Percentiles rank a stretch among this genome's conserved stretches.
Conservation (phyloP, 2,329 filamentous ascomycete genomes). For the Elsinoe arachidis region DNA sequence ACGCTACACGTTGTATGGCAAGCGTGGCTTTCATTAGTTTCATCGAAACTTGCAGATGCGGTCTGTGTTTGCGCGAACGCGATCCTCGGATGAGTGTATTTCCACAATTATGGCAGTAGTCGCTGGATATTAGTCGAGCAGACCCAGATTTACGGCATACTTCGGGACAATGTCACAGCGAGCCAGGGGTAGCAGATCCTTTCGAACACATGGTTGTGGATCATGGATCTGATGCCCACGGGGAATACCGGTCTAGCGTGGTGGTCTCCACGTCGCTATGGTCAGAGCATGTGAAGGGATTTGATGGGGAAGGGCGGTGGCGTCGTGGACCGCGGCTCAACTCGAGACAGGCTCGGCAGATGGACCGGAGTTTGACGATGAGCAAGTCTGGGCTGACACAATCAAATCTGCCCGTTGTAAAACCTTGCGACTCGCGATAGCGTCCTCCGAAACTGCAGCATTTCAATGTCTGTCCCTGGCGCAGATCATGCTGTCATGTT, state of each 20-base stretch:
- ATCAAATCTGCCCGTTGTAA: neutral
- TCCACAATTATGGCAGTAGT: neutral
- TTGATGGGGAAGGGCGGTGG: neutral
- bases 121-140: neutral
- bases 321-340: neutral
- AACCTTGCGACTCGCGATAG: neutral
- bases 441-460: neutral
- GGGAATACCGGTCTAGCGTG: neutral
- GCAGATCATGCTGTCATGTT: neutral
- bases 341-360: neutral
- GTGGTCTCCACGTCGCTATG: neutral
- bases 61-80: neutral
- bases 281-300: neutral
- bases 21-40: constrained; percentile 1
- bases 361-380: neutral
- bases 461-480: neutral
- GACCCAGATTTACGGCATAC: neutral
- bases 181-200: neutral
- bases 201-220: constrained; percentile 1
- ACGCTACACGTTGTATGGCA: neutral
- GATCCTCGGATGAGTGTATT: neutral
- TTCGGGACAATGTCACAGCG: neutral
- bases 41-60: neutral
- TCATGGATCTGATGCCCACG: neutral
- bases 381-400: neutral